Evolutionary conservation across 371 early-diverging fungal genomes (phyloP), one percentile per base, ranked within the genome.

Genomic region (Mucor indicus): DNA sequence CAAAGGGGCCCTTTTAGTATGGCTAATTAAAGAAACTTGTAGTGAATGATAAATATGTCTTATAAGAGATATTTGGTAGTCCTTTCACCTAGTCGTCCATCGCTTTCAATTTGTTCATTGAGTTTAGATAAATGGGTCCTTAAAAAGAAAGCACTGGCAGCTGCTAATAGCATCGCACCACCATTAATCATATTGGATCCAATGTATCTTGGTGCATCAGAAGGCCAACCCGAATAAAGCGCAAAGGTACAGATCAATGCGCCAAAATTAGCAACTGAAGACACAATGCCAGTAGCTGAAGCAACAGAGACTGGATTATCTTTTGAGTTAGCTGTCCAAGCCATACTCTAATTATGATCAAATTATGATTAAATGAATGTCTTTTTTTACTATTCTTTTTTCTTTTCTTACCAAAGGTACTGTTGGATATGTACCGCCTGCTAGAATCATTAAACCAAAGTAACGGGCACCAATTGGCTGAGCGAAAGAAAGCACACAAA

Each of bases 121-220:
- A 64, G 33, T 13, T 33, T 44, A 4, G 55, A 47, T 8, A 74
- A 41, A 35, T 58, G 57, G 12, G 54, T 30, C 32, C 68, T 54
- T 13, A 74, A 55, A 0, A 56, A 25, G 10, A 68, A 20, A 11
- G 75, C 75, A 46, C 61, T 49, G 9, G 64, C 9, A 9, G 71
- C 71, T 22, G 75, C 70, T 16, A 74, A 21, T n/a, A 74, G 44
- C 75, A 74, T 74, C 10, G 71, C 67, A 6, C 67, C 66, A 16
- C 71, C 75, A 15, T 68, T 68, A 21, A 74, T 58, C 75, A 74
- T 74, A 27, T 74, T 74, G 10, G 75, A 74, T 7, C 75, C 75
- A 29, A 70, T 38, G 42, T 74, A 74, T 11, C 64, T 56, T n/a
- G 75, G 75, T 8, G 69, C 71, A 55, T 74, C 75, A 1, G 66